Base-by-base conservation (phyloP, 1,284 basidiomycete genomes). In the Neotropicomus parvogracilis region DNA sequence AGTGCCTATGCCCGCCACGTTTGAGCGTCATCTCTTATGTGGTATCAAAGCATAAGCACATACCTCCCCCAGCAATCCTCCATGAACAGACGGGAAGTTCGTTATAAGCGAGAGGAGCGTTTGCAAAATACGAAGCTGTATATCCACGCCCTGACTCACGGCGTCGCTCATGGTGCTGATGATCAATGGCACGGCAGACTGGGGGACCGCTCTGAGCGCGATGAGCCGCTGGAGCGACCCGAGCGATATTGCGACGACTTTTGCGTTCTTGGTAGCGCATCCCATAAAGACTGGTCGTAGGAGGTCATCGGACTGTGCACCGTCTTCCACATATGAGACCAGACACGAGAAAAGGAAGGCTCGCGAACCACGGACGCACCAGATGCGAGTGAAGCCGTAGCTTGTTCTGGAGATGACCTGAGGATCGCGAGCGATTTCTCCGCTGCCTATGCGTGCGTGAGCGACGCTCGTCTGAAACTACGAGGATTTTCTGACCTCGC, bases 61-160 rank as follows among this genome's bases (percentile, higher is more conserved):
- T 64, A 90, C 89, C 64, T 92, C 85, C 14, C 85, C 91, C 3
- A 97, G 74, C 13, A 91, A 66, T 19, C 76, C 75, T 9, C 86
- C 91, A 59, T 94, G 89, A 10, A 95, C 80, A 28, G 81, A 77
- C 9, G 80, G 78, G 60, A 91, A 92, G 62, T 91, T 92, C 0
- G 91, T 95, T 49, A 97, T 81, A 19, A 97, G 80, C 0, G 88
- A 90, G 9, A 95, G 80, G 12, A 97, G 77, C 0, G 91, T 95
- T 68, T 97, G 94, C 0, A 97, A 74, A 33, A 95, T 89, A 49
- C 90, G 87, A 37, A 97, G 79, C 64, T 97, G 94, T 35, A 97
- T 95, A 63, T 97, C 94, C 29, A 97, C 92, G 4, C 92, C 94
- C 66, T 95, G 90, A 29, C 81, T 87, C 70, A 94, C 81, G n/a